Evolutionary conservation across 1,284 basidiomycete genomes (phyloP), one percentile per base, ranked within the genome.

Genomic region (Inonotus obliquus): DNA sequence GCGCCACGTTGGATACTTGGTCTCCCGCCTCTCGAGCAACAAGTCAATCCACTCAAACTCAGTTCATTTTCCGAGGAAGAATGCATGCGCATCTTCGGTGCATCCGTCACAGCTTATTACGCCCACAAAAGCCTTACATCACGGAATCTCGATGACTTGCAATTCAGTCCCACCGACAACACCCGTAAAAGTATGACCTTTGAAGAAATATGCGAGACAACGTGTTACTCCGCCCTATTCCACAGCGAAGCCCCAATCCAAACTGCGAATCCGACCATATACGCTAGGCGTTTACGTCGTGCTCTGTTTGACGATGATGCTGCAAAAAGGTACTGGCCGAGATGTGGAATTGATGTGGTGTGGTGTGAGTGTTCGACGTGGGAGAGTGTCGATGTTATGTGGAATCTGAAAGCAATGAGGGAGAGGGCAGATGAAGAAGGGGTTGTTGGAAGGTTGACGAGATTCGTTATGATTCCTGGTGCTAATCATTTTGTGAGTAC

Each of bases 401-500:
- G 64, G 64, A 57, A 54, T 10, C 52, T 65, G 37, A 55, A 68
- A 35, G 56, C 58, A 32, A 39, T 38, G 29, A 38, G 29, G 37
- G 39, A 57, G 45, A 57, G 53, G 51, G 54, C 35, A 23, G 49
- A 49, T 23, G 49, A 57, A 23, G 45, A 58, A 44, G 56, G 53
- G 29, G 62, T 58, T 4, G 48, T 37, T 19, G 65, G 58, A 17
- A 57, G 57, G 38, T 32, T 19, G 14, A 29, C 66, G 55, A 66
- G 60, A 23, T 51, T 65, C 39, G 27, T 49, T 32, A 51, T 63
- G 44, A 59, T 67, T 49, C 54, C 62, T 25, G 59, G 53, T 25
- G 59, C 56, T 11, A 67, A 65, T 54, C 66, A 67, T 57, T 63
- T 67, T 54, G 66, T 67, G 57, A 62, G 66, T 57, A n/a, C 14